Base-by-base conservation (phyloP, 768 basidiomycete species). In the Tephrocybe rancida region DNA sequence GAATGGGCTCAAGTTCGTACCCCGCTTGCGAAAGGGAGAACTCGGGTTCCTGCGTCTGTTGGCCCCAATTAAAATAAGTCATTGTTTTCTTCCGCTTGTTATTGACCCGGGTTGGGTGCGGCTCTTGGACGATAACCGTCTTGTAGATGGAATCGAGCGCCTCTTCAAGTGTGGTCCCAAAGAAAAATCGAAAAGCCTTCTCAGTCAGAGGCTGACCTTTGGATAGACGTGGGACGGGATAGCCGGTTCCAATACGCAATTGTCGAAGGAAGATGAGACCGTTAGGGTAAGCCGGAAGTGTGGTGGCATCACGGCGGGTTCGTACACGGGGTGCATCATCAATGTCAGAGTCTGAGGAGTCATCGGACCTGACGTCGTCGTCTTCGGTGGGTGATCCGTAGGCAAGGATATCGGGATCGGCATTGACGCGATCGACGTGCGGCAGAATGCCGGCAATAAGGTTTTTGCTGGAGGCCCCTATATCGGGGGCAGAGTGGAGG, bases 401-500 rank as follows among this genome's bases (percentile, higher is more conserved):
- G 9, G 56, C 57, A 6, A 64, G 50, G 16, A 56, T 53, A 29
- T 61, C 52, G 3, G 22, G 25, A 38, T 63, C 52, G 0, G 59
- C 60, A 13, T 46, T 50, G 0, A 10, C 11, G 19, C 46, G 32
- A 11, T 58, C 35, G 0, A 61, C 58, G 19, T 52, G 39, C 1
- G 69, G 69, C 3, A 70, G 60, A 21, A 60, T 54, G 2, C 53
- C 34, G 5, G 42, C 32, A 39, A 70, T 58, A 0, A 70, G 42
- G 3, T 66, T 53, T 25, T 65, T 56, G 1, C 45, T 47, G 8
- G 61, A 46, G 5, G 48, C 43, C 1, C 63, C 57, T 8, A 61
- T 49, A 24, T 70, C 67, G 0, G 66, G 67, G 0, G 56, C 50
- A 1, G 67, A 67, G 49, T 69, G 66, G 2, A 70, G 58, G 2